Percentiles rank a stretch among this genome's conserved stretches.
Evolutionary conservation across 2,329 filamentous ascomycete species (phyloP).

Genomic region (Fusarium nisikadoi): DNA sequence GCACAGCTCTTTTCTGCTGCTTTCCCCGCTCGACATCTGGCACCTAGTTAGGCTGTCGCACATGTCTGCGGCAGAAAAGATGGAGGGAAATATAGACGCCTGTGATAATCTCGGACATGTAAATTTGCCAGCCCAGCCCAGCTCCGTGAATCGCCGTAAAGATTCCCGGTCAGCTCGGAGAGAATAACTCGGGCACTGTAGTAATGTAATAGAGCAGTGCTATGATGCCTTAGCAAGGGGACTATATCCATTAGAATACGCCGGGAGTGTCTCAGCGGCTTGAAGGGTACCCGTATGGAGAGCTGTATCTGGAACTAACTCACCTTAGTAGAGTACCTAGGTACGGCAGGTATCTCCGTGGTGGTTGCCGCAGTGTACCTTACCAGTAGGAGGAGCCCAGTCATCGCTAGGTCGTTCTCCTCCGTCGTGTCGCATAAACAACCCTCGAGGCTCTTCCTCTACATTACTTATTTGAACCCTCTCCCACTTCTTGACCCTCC

Average conservation of each 20-base stretch:
- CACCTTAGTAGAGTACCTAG: not conserved
- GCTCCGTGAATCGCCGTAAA: conserved; percentile 9
- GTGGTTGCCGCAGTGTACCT: conserved; percentile 19
- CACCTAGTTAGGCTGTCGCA: conserved; percentile 23
- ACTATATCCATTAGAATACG: conserved; percentile 4
- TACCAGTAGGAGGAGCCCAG: conserved; percentile 9
- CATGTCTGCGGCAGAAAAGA: conserved; percentile 19
- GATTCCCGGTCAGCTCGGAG: conserved; percentile 17
- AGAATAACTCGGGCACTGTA: not conserved
- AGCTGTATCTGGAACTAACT: not conserved
- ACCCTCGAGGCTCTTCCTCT: conserved; percentile 28
- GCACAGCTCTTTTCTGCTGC: conserved; percentile 14
- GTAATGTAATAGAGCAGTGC: not conserved
- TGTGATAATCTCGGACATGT: conserved; percentile 35
- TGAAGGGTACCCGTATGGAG: conserved; percentile 9
- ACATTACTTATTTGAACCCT: conserved; percentile 38
- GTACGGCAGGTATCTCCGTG: conserved; percentile 24
- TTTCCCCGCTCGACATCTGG: conserved; percentile 29
- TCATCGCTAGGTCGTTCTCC: conserved; percentile 10
- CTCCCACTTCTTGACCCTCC: conserved; percentile 31
- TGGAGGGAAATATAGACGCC: conserved; percentile 6
- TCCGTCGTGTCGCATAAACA: conserved; percentile 23
- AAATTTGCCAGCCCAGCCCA: conserved; percentile 12
- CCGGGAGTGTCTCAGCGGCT: conserved; percentile 6
- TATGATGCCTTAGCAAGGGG: conserved; percentile 1